Base-by-base conservation (phyloP, 495 filamentous ascomycete species). In the Schizothecium vesticola region DNA sequence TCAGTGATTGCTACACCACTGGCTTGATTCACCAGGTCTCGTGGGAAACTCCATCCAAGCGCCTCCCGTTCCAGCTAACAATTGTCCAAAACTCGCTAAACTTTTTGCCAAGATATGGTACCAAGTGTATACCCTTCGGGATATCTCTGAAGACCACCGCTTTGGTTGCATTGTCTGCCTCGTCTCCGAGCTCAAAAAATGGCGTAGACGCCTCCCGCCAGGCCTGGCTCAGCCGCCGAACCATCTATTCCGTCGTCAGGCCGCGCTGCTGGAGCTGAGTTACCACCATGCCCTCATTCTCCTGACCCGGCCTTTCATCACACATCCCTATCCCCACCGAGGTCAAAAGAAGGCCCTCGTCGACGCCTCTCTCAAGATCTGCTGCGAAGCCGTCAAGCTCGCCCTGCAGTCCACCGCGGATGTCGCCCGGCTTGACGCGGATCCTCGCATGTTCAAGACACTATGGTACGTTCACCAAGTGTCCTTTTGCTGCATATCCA, bases 231-330 rank as follows among this genome's bases (percentile, higher is more conserved):
- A 81, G 58, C 29, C 76, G 77, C 59, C 81, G 79, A 7, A 82
- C 8, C 80, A 79, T 25, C 76, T 84, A n/a, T 83, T 85, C 31
- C 82, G 82, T 26, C 75, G 85, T 21, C 86, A 89, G 72, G 82
- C 80, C 29, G 81, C 80, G 55, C 80, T 87, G n/a, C 75, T 89
- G 13, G 79, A 80, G 61, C 74, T 88, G 23, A 81, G 86, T 13
- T 82, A 85, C 67, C 79, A 77, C 6, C 85, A 88, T 66, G 83
- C 84, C 4, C 79, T 82, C 64, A 87, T 89, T 36, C 81, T 88
- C 33, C 76, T 83, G 10, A 84, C 80, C n/a, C 81, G 87, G n/a
- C 85, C 83, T 56, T 85, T 87, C 28, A 77, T 89, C 26, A 72
- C 33, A 12, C 22, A 59, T 1, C 33, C 67, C 21, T 75, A 77